Conservation (phyloP, 2,329 filamentous ascomycete genomes). For the Aspergillus proliferans region DNA sequence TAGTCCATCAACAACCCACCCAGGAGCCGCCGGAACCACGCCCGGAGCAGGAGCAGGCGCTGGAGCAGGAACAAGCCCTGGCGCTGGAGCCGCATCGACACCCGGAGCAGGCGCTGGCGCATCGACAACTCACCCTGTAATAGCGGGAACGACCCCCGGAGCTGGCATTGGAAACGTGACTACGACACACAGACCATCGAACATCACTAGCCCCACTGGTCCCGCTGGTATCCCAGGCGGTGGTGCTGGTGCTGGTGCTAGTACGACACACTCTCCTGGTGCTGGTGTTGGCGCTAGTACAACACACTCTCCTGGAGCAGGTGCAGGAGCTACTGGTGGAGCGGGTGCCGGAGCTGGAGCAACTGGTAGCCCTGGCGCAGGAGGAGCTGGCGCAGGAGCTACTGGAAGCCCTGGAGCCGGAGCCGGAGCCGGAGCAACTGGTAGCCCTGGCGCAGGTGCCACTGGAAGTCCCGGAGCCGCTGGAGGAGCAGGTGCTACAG, state of each 20-base stretch:
- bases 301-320: background rate
- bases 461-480: too few species aligned
- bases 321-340: background rate
- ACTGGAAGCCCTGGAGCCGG: too few species aligned
- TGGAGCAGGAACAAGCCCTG: background rate
- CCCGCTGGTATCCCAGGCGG: background rate
- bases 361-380: background rate
- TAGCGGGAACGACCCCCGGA: background rate
- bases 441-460: background rate
- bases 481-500: too few species aligned
- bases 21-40: background rate
- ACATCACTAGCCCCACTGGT: background rate
- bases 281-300: background rate
- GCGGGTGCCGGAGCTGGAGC: background rate
- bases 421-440: too few species aligned
- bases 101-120: background rate
- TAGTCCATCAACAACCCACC: background rate
- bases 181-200: background rate
- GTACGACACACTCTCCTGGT: background rate
- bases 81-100: background rate
- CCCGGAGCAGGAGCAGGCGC: constrained; percentile 1
- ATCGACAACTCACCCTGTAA: background rate
- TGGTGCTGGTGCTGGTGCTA: background rate
- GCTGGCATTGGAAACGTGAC: background rate
- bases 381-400: too few species aligned